Evolutionary conservation across 2,329 filamentous ascomycete species (phyloP).

Genomic region (Dothistroma pini): DNA sequence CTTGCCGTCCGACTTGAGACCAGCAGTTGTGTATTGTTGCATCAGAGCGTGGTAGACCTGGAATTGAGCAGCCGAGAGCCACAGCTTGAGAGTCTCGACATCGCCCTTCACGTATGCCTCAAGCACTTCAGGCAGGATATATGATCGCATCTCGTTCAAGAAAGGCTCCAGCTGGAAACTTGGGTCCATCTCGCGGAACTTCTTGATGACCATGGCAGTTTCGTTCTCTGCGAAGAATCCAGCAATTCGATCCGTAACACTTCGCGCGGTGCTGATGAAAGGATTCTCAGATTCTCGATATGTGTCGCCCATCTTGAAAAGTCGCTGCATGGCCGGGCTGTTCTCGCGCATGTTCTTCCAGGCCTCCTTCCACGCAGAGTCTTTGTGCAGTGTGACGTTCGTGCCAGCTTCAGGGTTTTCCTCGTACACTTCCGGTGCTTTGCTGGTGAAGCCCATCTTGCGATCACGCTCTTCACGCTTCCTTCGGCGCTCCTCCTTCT

Average conservation of each 20-base stretch:
- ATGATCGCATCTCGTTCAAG: constrained; percentile 91
- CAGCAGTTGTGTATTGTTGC: constrained; percentile 90
- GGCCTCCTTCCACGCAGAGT: constrained; percentile 96
- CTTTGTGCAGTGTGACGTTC: constrained; percentile 93
- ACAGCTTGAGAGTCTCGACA: constrained; percentile 81
- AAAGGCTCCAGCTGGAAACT: constrained; percentile 94
- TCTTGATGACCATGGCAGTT: constrained; percentile 95
- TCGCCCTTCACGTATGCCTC: constrained; percentile 99
- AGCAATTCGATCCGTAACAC: constrained; percentile 86
- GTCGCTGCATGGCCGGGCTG: constrained; percentile 79
- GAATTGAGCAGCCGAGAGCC: constrained; percentile 94
- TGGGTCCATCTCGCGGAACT: constrained; percentile 94
- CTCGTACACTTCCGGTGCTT: constrained; percentile 58
- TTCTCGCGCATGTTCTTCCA: constrained; percentile 93
- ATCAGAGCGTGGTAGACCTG: constrained; percentile 95
- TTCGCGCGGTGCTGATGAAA: constrained; percentile 84
- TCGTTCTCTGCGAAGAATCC: constrained; percentile 99
- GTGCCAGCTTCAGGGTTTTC: constrained; percentile 94
- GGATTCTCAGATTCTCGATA: constrained; percentile 99
- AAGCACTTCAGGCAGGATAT: constrained; percentile 93
- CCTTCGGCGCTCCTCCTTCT: constrained; percentile 88
- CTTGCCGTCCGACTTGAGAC: constrained; percentile 88
- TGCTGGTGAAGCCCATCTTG: constrained; percentile 42
- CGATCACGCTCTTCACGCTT: constrained; percentile 69
- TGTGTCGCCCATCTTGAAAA: constrained; percentile 79